Percentiles rank a stretch among this genome's conserved stretches.
These are phyloP conservation scores for Penicillium coffeae DNA, from an alignment of 495 filamentous ascomycete genomes.

Conservation along the genomic window DNA sequence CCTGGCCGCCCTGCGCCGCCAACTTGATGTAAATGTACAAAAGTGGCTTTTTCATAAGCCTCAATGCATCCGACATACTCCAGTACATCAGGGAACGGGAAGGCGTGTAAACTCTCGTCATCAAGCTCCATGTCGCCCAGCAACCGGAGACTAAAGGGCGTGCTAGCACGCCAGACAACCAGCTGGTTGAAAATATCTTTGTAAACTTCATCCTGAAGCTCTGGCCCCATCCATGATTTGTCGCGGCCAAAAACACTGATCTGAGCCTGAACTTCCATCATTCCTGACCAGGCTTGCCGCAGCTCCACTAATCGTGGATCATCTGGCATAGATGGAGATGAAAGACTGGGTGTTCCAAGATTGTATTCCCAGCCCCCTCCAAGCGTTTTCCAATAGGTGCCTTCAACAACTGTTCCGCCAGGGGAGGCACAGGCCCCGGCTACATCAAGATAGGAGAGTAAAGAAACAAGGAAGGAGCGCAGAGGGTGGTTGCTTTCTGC, in stretches of 20 bases:
- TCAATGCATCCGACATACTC: constrained; percentile 41
- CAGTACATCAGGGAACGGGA: constrained; percentile 29
- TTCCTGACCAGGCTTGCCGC: constrained; percentile 32
- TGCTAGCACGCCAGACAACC: constrained; percentile 32
- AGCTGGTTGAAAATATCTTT: constrained; percentile 29
- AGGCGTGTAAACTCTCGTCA: constrained; percentile 26
- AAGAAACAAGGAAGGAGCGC: constrained; percentile 36
- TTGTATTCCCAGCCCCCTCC: constrained; percentile 43
- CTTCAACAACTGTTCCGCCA: constrained; percentile 37
- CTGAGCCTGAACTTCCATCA: constrained; percentile 40
- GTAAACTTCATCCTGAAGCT: constrained; percentile 35
- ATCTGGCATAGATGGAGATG: constrained; percentile 17
- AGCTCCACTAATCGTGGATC: constrained; percentile 30
- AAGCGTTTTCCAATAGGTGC: constrained; percentile 38
- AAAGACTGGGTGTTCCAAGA: constrained; percentile 33
- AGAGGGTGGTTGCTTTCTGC: constrained; percentile 37
- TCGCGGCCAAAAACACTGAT: constrained; percentile 38
- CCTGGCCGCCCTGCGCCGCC: constrained; percentile 31
- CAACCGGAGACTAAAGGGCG: constrained; percentile 28
- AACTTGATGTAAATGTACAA: constrained; percentile 34
- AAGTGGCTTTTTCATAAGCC: constrained; percentile 40
- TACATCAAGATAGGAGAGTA: constrained; percentile 41
- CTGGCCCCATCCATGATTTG: constrained; percentile 30
- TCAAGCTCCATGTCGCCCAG: constrained; percentile 35
- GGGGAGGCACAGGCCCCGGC: constrained; percentile 39